Conservation (phyloP, 2,329 filamentous ascomycete genomes). For the Simplicillium sp. region DNA sequence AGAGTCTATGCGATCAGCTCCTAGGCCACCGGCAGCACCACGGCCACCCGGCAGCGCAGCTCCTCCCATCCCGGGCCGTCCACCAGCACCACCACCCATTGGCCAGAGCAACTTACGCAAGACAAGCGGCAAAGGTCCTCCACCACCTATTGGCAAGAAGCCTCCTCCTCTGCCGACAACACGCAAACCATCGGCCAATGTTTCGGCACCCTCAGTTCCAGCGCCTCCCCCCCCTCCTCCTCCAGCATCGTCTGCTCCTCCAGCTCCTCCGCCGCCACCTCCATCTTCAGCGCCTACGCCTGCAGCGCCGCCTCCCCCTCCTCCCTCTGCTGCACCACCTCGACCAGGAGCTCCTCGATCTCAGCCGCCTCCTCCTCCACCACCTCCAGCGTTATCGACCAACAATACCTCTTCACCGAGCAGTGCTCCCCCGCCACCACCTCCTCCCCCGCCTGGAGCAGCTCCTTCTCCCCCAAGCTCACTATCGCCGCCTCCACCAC, state of each 20-base stretch:
- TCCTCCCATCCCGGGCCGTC: constrained; percentile 48
- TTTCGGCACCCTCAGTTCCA: constrained; percentile 19
- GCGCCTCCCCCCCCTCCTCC: constrained; percentile 30
- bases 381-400: constrained; percentile 20
- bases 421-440: constrained; percentile 25
- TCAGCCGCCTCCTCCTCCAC: constrained; percentile 25
- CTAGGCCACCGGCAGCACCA: constrained; percentile 42
- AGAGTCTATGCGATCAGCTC: constrained; percentile 18
- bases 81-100: constrained; percentile 37
- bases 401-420: constrained; percentile 27
- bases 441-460: constrained; percentile 22
- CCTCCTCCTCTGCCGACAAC: constrained; percentile 52
- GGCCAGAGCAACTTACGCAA: constrained; percentile 45
- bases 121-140: constrained; percentile 56
- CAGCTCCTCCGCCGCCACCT: constrained; percentile 28
- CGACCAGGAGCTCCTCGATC: constrained; percentile 26
- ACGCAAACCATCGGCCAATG: constrained; percentile 42
- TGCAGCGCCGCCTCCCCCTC: constrained; percentile 33
- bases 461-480: constrained; percentile 19
- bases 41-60: constrained; percentile 48
- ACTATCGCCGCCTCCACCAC: constrained; percentile 28
- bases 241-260: constrained; percentile 25
- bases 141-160: constrained; percentile 72
- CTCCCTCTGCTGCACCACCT: constrained; percentile 33
- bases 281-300: constrained; percentile 29